Evolutionary conservation across 768 basidiomycete species (phyloP), one percentile per base, ranked within the genome.

Genomic region (Russula olivacea): DNA sequence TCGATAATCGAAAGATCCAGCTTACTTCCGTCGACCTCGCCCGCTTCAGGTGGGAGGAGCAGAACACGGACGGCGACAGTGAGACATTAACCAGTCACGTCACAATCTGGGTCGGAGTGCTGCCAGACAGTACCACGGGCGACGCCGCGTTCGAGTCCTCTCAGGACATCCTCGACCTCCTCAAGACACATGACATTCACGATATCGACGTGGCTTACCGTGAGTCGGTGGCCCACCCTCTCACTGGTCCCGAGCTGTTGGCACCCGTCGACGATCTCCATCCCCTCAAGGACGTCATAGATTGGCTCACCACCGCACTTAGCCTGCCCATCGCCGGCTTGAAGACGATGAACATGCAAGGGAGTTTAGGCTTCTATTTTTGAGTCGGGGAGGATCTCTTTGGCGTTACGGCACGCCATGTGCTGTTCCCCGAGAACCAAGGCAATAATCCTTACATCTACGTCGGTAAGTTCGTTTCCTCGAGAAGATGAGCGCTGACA

Each of bases 251-350:
- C 32, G 61, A 56, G 14, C 68, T 72, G 4, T 70, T 61, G 63
- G 17, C 55, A 12, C 72, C 71, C 21, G 72, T 65, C 45, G 58
- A 52, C 8, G 28, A 62, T 56, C 34, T 52, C 15, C 58, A 76
- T 61, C 64, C 72, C 58, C 74, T 75, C 58, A 72, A 74, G 67
- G 61, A 60, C 45, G 68, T 77, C 61, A 75, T 78, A 64, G 72
- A 78, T 64, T 58, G 55, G 8, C 57, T 79, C 40, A 73, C 78
- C n/a, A 70, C 72, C 56, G 55, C 74, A 2, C 79, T 77, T 53
- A 66, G 77, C 61, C 71, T 52, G 9, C 51, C 51, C 7, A 52
- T 52, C 10, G 51, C 51, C 7, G 28, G 28, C 28, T 28, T 28
- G 28, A 28, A 28, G 28, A 28, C 28, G 28, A 2, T 28, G 2